Base-by-base conservation (phyloP, 108 stramenopile genomes). In the Pseudonitzschia multistriata region DNA sequence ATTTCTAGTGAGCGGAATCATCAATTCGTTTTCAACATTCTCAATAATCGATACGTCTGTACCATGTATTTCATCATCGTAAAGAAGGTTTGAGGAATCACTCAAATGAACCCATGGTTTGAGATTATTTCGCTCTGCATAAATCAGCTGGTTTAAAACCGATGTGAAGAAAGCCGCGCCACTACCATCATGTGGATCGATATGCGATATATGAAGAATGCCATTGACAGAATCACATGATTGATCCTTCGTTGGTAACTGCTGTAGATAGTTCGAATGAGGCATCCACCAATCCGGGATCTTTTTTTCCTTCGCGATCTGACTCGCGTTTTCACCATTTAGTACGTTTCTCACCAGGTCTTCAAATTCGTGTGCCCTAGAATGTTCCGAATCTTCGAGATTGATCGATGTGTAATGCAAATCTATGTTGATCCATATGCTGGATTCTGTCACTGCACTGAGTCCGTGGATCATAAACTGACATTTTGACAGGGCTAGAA, bases 401-500 rank as follows among this genome's bases (percentile, higher is more conserved):
- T 82, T 78, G 25, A 86, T 77, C 21, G 79, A 80, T 14, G 59
- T 65, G 30, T 71, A 29, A 29, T 76, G 76, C 49, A 86, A 42
- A 33, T 70, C 77, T 14, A 74, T 29, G 34, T 86, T 86, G 57
- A 86, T 62, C 79, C 83, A 86, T 14, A 86, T 59, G 27, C 68
- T 71, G 14, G 79, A 65, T 62, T 86, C 85, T 10, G 81, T 78
- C 30, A 86, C 67, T 21, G 85, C 81, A 50, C 76, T 78, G 3
- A 80, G 62, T n/a, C 85, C 85, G 60, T 86, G 85, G 19, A 86
- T 48, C 64, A 82, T 66, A 53, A 76, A 82, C 33, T 78, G 73
- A 61, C 85, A 86, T 28, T 82, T 69, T 29, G 79, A 40, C 74
- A 86, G 53, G 14, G 85, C 81, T 29, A 72, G 21, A 33, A 81